Conservation (phyloP, 208 protist genomes). For the Novymonas esmeraldas region DNA sequence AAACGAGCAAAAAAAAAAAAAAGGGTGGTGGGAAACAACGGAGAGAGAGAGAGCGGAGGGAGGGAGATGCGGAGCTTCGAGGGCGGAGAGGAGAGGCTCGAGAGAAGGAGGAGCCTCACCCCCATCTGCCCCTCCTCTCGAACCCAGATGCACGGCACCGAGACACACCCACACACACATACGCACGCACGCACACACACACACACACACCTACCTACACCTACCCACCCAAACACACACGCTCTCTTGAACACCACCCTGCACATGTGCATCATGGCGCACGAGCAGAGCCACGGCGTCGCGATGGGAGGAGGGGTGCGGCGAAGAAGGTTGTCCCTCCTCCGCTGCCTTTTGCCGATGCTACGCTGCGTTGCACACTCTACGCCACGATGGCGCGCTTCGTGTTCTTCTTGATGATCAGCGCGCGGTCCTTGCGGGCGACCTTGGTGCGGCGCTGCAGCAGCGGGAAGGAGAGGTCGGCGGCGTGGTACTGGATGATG, state of each 20-base stretch:
- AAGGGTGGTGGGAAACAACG: too few species aligned
- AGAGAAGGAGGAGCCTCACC: not conserved
- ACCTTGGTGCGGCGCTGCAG: slow-evolving; percentile 87
- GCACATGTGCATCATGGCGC: too few species aligned
- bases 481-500: slow-evolving; percentile 93
- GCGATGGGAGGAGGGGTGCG: too few species aligned
- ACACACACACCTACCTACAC: not conserved
- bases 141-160: not conserved
- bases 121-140: not conserved
- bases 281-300: too few species aligned
- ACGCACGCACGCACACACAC: too few species aligned
- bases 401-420: slow-evolving; percentile 85
- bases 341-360: too few species aligned
- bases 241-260: too few species aligned
- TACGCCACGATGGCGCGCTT: slow-evolving; percentile 81
- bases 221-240: not conserved
- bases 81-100: not conserved
- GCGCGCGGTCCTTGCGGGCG: slow-evolving; percentile 79
- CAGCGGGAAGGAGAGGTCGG: slow-evolving; percentile 96
- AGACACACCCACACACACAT: not conserved
- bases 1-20: slow-evolving; percentile 12
- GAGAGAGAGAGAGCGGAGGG: not conserved
- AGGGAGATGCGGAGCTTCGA: not conserved
- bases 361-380: too few species aligned
- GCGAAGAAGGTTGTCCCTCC: too few species aligned